Base-by-base conservation (phyloP, 768 basidiomycete genomes). In the Boletus rubropictus region DNA sequence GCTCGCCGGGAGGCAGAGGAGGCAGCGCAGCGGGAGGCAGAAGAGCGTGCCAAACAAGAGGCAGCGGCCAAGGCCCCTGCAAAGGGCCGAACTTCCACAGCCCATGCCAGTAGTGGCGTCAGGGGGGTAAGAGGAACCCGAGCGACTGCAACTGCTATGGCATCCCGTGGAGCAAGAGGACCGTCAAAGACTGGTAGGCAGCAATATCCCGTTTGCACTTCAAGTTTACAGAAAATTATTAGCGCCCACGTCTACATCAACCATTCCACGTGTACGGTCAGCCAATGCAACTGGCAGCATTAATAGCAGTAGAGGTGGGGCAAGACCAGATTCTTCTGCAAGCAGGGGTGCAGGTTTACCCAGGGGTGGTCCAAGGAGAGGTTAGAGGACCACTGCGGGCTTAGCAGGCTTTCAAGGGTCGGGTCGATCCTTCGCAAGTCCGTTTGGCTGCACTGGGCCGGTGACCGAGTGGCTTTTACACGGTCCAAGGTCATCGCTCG, bases 61-160 rank as follows among this genome's bases (percentile, higher is more conserved):
- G 72, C 76, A 22, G 65, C 67, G 10, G 44, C 54, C 35, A 67
- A 64, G 35, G 42, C 46, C 11, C 50, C 58, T n/a, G 22, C 49
- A 14, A 65, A 45, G 67, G 21, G 78, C 74, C 71, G 73, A 29
- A 78, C 81, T 46, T 42, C 41, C 9, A 72, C 68, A 35, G 68
- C 64, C 32, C 55, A 63, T 5, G 59, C 61, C 38, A 71, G 78
- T 20, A 84, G 85, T 28, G 77, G 79, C 14, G 77, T 86, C 3
- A 67, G 84, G 57, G 87, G 86, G 7, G 81, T 86, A 25, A 76
- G 84, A 44, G 87, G 85, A 3, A 90, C 81, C 5, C 74, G 81
- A 36, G 83, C 80, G 2, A 84, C 79, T 11, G 62, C 79, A 71
- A 75, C 63, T 11, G 65, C 64, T 10, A 65, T 59, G 57, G 66